Evolutionary conservation across 352 stramenopile genomes (phyloP).

Genomic region (Plasmopara viticola): DNA sequence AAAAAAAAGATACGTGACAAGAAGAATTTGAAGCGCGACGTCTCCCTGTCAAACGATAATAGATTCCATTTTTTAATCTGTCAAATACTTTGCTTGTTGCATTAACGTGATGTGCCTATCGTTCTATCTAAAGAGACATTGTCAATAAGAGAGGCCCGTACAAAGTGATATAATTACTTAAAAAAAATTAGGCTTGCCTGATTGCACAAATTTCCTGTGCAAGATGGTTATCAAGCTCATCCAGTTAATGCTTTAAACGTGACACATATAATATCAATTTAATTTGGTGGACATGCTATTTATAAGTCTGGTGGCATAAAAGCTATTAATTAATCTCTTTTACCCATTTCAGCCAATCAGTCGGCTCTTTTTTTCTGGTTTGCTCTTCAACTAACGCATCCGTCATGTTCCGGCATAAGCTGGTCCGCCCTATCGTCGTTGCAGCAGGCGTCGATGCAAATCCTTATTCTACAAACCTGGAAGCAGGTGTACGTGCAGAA

Average conservation of each 20-base stretch:
- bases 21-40: slow-evolving; percentile 8
- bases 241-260: no score
- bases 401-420: slow-evolving; percentile 15
- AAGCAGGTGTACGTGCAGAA: slow-evolving; percentile 3
- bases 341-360: no score
- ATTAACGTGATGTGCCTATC: background rate
- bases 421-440: slow-evolving; percentile 7
- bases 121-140: background rate
- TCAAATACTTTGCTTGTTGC: no score
- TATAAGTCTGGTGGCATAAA: no score
- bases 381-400: background rate
- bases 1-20: slow-evolving; percentile 7
- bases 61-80: background rate
- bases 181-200: no score
- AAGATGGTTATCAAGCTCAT: no score
- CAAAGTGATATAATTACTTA: no score
- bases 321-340: no score
- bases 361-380: background rate
- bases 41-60: slow-evolving; percentile 19
- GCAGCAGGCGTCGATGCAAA: slow-evolving; percentile 12
- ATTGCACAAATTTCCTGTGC: no score
- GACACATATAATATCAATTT: no score
- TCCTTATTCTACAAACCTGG: slow-evolving; percentile 6
- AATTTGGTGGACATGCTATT: no score
- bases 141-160: no score